Evolutionary conservation across 1,284 basidiomycete species (phyloP).

Genomic region (Heimioporus retisporus): DNA sequence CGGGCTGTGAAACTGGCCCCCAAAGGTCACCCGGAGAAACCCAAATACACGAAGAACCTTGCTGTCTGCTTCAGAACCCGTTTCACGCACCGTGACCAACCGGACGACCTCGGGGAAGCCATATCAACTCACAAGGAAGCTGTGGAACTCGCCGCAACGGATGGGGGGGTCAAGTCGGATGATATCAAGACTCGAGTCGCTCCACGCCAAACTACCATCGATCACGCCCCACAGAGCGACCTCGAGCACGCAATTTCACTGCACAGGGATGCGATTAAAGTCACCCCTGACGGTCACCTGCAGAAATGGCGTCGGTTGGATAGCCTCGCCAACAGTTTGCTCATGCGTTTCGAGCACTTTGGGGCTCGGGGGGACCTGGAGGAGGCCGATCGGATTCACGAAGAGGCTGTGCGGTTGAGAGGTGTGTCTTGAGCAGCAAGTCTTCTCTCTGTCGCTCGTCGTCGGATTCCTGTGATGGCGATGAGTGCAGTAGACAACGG

Average conservation of each 20-base stretch:
- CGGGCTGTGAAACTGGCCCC: background rate
- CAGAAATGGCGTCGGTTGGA: background rate
- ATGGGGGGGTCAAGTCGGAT: background rate
- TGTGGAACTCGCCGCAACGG: background rate
- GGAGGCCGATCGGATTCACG: background rate
- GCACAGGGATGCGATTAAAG: background rate
- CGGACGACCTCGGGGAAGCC: background rate
- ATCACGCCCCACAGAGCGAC: background rate
- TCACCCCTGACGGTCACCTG: background rate
- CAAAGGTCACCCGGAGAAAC: background rate
- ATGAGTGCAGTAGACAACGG: too few species aligned
- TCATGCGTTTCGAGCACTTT: background rate
- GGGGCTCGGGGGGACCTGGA: background rate
- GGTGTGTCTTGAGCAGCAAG: too few species aligned
- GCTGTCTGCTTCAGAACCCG: background rate
- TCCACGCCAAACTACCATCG: background rate
- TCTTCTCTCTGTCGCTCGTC: too few species aligned
- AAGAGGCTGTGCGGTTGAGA: background rate
- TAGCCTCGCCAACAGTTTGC: background rate
- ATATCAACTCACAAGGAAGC: background rate
- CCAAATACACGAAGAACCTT: background rate
- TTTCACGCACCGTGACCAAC: background rate
- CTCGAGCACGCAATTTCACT: background rate
- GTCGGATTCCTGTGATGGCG: too few species aligned
- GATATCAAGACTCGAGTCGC: background rate